Percentiles rank a stretch among this genome's conserved stretches.
Conservation (phyloP, 164 flowering plant genomes). For the Tetrastigma voinierianum region DNA sequence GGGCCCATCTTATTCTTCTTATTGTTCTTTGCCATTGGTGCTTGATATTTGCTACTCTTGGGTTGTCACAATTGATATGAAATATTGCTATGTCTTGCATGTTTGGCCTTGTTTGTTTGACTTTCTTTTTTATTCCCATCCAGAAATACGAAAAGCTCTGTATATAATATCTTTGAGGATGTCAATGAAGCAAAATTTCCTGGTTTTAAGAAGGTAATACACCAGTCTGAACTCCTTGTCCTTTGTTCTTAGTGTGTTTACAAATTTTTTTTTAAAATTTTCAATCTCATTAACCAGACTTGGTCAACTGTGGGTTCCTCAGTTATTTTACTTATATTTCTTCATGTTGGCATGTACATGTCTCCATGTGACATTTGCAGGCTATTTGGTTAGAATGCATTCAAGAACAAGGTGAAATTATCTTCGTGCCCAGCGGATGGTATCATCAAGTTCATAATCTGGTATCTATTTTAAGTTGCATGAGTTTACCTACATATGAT, state of each 20-base stretch:
- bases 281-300: too few species aligned
- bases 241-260: background rate
- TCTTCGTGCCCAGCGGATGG: slow-evolving; percentile 99
- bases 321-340: background rate
- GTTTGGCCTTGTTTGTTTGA: background rate
- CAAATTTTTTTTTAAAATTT: too few species aligned
- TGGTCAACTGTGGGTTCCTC: too few species aligned
- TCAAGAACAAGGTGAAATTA: slow-evolving; percentile 74
- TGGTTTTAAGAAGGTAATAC: slow-evolving; percentile 69
- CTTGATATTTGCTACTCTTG: too few species aligned
- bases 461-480: slow-evolving; percentile 34
- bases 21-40: too few species aligned
- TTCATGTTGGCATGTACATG: background rate
- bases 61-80: too few species aligned
- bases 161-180: slow-evolving; percentile 79
- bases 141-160: slow-evolving; percentile 77
- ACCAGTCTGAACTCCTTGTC: background rate
- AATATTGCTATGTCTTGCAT: background rate
- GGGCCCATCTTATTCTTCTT: too few species aligned
- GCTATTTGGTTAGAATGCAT: slow-evolving; percentile 84
- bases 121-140: slow-evolving; percentile 1
- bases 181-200: slow-evolving; percentile 62
- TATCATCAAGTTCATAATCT: slow-evolving; percentile 96
- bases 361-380: slow-evolving; percentile 30
- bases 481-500: background rate